These are phyloP conservation scores for Gossypium mustelinum DNA, from an alignment of 345 rosid species.

Conservation along the genomic window DNA sequence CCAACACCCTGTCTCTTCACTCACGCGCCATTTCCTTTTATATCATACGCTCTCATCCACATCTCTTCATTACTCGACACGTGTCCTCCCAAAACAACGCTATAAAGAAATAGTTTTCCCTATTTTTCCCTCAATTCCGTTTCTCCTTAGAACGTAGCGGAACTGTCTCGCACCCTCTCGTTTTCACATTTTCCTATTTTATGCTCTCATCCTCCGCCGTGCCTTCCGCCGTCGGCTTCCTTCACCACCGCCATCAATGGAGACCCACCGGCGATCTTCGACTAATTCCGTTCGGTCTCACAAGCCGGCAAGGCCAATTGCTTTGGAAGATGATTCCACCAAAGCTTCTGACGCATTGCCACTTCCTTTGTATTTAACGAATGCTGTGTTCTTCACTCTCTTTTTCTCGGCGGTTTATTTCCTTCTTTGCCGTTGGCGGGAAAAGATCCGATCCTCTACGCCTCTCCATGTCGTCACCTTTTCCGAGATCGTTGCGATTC, in stretches of 20 bases:
- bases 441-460: conserved; percentile 62
- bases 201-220: background rate
- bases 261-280: background rate
- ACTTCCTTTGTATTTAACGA: conserved; percentile 45
- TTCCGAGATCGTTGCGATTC: conserved; percentile 54
- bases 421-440: conserved; percentile 66
- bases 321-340: background rate
- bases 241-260: background rate
- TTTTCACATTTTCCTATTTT: background rate
- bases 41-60: background rate
- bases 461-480: conserved; percentile 55
- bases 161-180: background rate
- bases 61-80: background rate
- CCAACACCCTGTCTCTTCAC: background rate
- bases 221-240: background rate
- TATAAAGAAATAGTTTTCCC: background rate
- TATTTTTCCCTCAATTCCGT: background rate
- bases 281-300: background rate
- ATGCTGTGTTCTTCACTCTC: conserved; percentile 54
- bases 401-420: conserved; percentile 64
- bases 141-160: background rate
- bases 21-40: background rate
- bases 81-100: background rate
- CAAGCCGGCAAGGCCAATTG: conserved; percentile 10
- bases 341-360: conserved; percentile 51